These are phyloP conservation scores for Botrytis hyacinthi DNA, from an alignment of 2,329 filamentous ascomycete species.

Conservation along the genomic window DNA sequence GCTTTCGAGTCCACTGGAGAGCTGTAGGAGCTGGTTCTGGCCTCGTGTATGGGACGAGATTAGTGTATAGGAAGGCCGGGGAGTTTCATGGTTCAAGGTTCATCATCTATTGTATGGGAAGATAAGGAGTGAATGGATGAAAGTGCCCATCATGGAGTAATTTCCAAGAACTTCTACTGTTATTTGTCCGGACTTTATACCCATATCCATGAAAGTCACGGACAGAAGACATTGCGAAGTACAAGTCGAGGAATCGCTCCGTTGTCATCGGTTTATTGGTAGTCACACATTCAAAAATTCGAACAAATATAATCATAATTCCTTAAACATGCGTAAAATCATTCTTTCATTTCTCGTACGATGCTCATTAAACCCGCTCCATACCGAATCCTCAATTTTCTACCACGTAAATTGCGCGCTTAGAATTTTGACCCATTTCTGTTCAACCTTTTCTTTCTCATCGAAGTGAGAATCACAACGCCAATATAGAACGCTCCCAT, in stretches of 20 bases:
- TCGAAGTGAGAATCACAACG: conserved; percentile 26
- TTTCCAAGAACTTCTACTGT: neutral
- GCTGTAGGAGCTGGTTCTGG: too few species aligned
- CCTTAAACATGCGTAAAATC: neutral
- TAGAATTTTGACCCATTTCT: neutral
- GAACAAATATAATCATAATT: neutral
- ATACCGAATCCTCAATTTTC: too few species aligned
- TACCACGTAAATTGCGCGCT: neutral
- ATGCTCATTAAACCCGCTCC: too few species aligned
- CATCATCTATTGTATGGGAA: neutral
- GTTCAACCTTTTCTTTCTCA: conserved; percentile 4
- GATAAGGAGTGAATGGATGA: neutral
- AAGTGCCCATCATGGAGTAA: neutral
- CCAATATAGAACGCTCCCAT: conserved; percentile 47
- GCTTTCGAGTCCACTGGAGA: too few species aligned
- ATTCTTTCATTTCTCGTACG: too few species aligned
- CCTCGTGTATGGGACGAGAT: neutral
- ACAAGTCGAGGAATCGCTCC: neutral
- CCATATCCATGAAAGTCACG: too few species aligned
- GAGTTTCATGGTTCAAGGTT: too few species aligned
- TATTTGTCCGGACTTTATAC: neutral
- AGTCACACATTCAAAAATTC: neutral
- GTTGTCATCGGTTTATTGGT: neutral
- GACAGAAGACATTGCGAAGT: too few species aligned
- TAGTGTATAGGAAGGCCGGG: neutral